phyloP scores from a whole-genome alignment of 1,284 basidiomycete genomes.

The Malassezia brasiliensis region DNA sequence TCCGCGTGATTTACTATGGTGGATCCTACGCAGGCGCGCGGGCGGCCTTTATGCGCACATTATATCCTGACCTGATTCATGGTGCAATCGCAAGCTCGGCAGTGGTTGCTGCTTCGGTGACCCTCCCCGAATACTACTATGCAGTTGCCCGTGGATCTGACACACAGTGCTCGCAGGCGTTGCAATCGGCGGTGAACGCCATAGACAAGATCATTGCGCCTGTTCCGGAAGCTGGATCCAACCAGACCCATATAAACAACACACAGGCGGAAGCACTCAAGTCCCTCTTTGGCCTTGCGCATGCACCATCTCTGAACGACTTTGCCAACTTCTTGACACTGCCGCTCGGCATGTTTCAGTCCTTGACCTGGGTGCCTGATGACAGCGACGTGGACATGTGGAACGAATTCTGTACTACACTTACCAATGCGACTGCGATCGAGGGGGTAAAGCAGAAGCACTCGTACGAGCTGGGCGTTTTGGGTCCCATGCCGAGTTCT shows the following conservation, averaged over 20 bases:
- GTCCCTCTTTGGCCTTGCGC: slow-evolving; percentile 27
- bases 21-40: slow-evolving; percentile 76
- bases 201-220: slow-evolving; percentile 38
- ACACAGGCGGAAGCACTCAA: slow-evolving; percentile 21
- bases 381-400: neutral
- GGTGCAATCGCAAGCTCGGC: slow-evolving; percentile 72
- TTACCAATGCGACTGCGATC: neutral
- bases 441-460: neutral
- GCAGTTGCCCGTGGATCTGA: slow-evolving; percentile 69
- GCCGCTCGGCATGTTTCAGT: slow-evolving; percentile 37
- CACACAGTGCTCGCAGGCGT: slow-evolving; percentile 60
- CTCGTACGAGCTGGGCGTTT: neutral
- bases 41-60: slow-evolving; percentile 76
- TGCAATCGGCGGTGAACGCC: slow-evolving; percentile 54
- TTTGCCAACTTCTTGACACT: slow-evolving; percentile 33
- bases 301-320: slow-evolving; percentile 26
- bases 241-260: slow-evolving; percentile 24
- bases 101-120: slow-evolving; percentile 38
- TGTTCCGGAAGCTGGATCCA: slow-evolving; percentile 25
- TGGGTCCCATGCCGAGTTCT: neutral
- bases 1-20: slow-evolving; percentile 81
- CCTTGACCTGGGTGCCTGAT: neutral
- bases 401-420: neutral
- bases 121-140: slow-evolving; percentile 46
- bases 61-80: slow-evolving; percentile 77